Evolutionary conservation across 371 early-diverging fungal species (phyloP).

Genomic region (Thermomucor indicae-seudaticae): DNA sequence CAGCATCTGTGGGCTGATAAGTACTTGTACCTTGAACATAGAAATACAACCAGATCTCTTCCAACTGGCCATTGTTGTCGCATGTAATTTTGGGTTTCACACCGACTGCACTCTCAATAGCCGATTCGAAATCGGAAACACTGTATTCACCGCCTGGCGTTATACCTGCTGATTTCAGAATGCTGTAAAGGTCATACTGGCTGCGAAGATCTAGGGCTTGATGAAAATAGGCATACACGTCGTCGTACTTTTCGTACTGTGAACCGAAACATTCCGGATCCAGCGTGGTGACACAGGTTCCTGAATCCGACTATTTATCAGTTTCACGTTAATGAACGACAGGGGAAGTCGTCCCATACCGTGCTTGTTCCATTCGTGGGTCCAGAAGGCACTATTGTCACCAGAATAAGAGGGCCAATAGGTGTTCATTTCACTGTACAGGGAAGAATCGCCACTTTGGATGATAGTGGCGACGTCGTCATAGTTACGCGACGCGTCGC

Average conservation of each 20-base stretch:
- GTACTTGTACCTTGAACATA: constrained; percentile 22
- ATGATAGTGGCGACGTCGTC: constrained; percentile 47
- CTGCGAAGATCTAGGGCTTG: constrained; percentile 45
- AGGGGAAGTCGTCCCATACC: constrained; percentile 27
- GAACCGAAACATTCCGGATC: constrained; percentile 55
- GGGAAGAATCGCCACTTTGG: constrained; percentile 18
- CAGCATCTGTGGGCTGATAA: constrained; percentile 20
- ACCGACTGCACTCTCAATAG: constrained; percentile 45
- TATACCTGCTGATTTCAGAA: constrained; percentile 52
- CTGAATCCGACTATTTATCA: not conserved
- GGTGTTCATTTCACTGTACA: constrained; percentile 55
- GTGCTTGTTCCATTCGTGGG: constrained; percentile 82
- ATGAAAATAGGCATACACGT: constrained; percentile 57
- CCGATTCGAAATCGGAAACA: constrained; percentile 42
- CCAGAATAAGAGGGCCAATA: constrained; percentile 69
- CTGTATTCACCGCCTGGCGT: constrained; percentile 59
- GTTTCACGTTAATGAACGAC: not conserved
- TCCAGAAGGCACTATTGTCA: constrained; percentile 54
- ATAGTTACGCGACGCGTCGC: constrained; percentile 59
- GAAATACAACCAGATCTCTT: constrained; percentile 34
- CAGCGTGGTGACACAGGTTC: constrained; percentile 65
- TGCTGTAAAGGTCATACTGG: constrained; percentile 56
- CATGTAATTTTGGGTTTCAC: constrained; percentile 46
- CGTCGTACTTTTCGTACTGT: constrained; percentile 42
- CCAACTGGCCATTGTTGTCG: constrained; percentile 24